Conservation (phyloP, 495 filamentous ascomycete genomes). For the Xylaria telfairii region DNA sequence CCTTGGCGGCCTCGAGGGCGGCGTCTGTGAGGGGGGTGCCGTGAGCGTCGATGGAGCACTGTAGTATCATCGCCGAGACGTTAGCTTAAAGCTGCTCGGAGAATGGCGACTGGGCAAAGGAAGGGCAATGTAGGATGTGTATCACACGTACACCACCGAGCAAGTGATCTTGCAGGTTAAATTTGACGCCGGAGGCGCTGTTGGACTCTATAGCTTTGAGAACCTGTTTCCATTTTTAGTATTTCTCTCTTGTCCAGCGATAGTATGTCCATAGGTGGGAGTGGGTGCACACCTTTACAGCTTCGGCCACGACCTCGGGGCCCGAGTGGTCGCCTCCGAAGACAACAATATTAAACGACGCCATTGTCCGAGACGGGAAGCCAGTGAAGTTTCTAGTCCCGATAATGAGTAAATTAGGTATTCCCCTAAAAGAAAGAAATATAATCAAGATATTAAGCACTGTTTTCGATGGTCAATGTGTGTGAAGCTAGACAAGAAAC, state of each 20-base stretch:
- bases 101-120: not conserved
- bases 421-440: not conserved
- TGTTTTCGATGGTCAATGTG: not conserved
- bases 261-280: not conserved
- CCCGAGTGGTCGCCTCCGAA: slow-evolving; percentile 93
- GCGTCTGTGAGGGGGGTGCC: slow-evolving; percentile 80
- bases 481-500: not conserved
- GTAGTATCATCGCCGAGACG: not conserved
- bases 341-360: slow-evolving; percentile 65
- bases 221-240: slow-evolving; percentile 54
- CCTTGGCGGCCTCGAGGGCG: slow-evolving; percentile 84
- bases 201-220: slow-evolving; percentile 76
- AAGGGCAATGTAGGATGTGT: not conserved
- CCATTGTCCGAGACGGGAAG: slow-evolving; percentile 44
- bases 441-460: not conserved
- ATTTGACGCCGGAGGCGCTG: slow-evolving; percentile 69
- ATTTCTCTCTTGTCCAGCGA: not conserved
- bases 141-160: slow-evolving; percentile 81
- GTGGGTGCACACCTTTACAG: slow-evolving; percentile 71
- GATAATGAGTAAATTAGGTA: not conserved
- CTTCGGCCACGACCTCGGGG: slow-evolving; percentile 84
- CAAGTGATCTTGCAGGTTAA: slow-evolving; percentile 92
- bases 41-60: slow-evolving; percentile 89
- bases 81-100: slow-evolving; percentile 3
- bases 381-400: not conserved